Evolutionary conservation across 805 yeast species (phyloP), one percentile per base, ranked within the genome.

Genomic region (Ogataea neopini): DNA sequence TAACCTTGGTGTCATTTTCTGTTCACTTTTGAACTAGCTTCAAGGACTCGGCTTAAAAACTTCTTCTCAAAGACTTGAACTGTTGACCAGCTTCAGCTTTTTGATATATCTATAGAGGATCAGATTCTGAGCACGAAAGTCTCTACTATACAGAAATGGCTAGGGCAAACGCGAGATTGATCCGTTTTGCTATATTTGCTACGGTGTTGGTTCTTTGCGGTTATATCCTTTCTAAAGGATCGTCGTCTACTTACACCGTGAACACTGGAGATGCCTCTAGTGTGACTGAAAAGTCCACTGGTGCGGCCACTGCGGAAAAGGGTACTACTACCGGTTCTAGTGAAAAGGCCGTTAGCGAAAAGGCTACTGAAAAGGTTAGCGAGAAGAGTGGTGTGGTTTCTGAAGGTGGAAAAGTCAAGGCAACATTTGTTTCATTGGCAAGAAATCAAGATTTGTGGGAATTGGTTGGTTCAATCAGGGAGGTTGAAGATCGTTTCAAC

Each of bases 401-500:
- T 18, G 29, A 22, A 25, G 54, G 49, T 36, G 53, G 62, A 13
- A 77, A 78, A 57, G 83, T 76, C 47, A 83, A 80, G 63, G 96
- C 96, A 13, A 83, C 95, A 1, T 86, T 88, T 65, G 90, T 88
- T 14, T 77, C 92, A 0, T 73, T 88, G 58, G 94, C 91, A 10
- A 76, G 95, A 70, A 86, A 87, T 65, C 58, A 71, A n/a, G 96
- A 88, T 62, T 65, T 88, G 47, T 74, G 78, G 69, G 75, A 76
- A 20, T 68, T 88, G 44, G 69, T 80, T 38, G 77, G 72, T 26
- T 81, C 95, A 6, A 85, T 88, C 50, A 76, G 88, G 65, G 79
- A 83, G 40, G 78, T 91, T 45, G 97, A 92, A 69, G 97, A 90
- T 66, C 75, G 97, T 53, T 92, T 94, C 75, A 92, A 92, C 73